phyloP scores from a whole-genome alignment of 176 grass and related monocot genomes.

The Sorghum bicolor region DNA sequence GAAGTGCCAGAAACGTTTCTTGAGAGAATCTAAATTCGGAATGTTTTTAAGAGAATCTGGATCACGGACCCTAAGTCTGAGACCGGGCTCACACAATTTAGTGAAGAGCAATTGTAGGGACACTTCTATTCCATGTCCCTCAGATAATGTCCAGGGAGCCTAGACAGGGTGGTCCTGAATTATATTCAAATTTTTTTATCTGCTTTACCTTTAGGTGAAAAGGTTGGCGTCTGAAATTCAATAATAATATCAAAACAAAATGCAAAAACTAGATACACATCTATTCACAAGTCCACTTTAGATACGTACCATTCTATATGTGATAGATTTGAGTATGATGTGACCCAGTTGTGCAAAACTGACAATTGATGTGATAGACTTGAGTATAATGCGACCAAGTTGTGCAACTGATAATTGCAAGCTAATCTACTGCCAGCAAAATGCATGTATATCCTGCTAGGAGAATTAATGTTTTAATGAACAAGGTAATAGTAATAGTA shows the following conservation, averaged over 20 bases:
- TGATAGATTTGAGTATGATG: no score
- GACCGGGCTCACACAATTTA: background rate
- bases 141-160: background rate
- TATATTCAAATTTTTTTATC: background rate
- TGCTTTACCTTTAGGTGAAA: background rate
- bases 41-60: background rate
- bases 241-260: background rate
- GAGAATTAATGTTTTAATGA: background rate
- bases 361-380: background rate
- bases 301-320: background rate
- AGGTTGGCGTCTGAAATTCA: background rate
- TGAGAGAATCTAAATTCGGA: background rate
- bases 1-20: background rate
- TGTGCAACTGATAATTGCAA: background rate
- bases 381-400: background rate
- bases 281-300: background rate
- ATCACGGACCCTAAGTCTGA: background rate
- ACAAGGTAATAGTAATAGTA: background rate
- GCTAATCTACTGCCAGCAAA: background rate
- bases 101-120: background rate
- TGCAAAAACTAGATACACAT: background rate
- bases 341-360: background rate
- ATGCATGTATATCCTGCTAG: background rate
- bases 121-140: background rate
- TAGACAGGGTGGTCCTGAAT: background rate